Evolutionary conservation across 495 filamentous ascomycete genomes (phyloP).

Genomic region (Penicillium antarcticum): DNA sequence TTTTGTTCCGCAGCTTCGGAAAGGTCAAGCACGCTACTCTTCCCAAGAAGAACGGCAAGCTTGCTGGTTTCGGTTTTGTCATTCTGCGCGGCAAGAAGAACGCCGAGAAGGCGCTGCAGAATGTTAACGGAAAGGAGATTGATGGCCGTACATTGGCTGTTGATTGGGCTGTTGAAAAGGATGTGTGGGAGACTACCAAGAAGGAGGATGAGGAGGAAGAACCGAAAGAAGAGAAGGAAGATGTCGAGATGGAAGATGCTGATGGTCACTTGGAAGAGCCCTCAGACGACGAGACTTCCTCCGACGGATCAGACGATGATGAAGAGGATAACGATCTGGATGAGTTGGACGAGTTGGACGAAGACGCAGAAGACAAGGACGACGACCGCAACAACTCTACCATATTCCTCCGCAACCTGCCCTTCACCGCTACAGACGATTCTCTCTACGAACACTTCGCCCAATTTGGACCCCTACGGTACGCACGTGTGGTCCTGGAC

Average conservation of each 20-base stretch:
- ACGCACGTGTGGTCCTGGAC: conserved; percentile 87
- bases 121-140: conserved; percentile 83
- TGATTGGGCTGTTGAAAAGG: conserved; percentile 94
- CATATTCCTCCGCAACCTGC: conserved; percentile 91
- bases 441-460: conserved; percentile 77
- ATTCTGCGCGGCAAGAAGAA: conserved; percentile 84
- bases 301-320: conserved; percentile 26
- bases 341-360: conserved; percentile 30
- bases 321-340: conserved; percentile 27
- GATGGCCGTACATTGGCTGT: conserved; percentile 86
- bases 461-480: conserved; percentile 78
- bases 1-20: conserved; percentile 79
- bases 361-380: conserved; percentile 51
- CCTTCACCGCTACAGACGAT: conserved; percentile 79
- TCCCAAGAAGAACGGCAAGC: conserved; percentile 69
- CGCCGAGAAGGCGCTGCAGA: conserved; percentile 82
- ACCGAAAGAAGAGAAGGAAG: conserved; percentile 23
- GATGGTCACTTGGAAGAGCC: conserved; percentile 23
- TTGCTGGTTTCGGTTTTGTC: conserved; percentile 90
- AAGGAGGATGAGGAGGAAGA: conserved; percentile 35
- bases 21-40: conserved; percentile 82
- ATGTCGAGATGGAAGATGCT: conserved; percentile 39
- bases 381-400: conserved; percentile 63
- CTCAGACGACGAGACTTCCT: conserved; percentile 22
- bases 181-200: conserved; percentile 69